phyloP scores from a whole-genome alignment of 495 filamentous ascomycete species.

The Sordaria brevicollis region DNA sequence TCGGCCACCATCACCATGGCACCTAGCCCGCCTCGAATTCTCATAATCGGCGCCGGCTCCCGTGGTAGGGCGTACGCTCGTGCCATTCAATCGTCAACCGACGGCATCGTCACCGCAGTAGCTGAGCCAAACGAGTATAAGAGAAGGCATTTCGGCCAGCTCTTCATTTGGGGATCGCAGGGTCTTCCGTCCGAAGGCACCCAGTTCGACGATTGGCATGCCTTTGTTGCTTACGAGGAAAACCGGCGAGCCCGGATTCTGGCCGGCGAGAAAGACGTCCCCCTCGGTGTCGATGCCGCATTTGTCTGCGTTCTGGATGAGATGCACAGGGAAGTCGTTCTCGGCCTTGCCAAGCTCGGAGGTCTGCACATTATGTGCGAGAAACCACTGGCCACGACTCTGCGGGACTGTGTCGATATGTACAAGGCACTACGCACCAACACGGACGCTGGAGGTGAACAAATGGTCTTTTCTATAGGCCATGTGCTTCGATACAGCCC shows the following conservation, averaged over 20 bases:
- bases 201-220: constrained; percentile 65
- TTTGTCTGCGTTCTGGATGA: constrained; percentile 88
- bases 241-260: constrained; percentile 37
- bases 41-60: constrained; percentile 83
- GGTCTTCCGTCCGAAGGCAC: constrained; percentile 32
- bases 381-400: constrained; percentile 76
- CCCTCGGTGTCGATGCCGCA: constrained; percentile 60
- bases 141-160: constrained; percentile 52
- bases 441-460: constrained; percentile 14
- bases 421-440: constrained; percentile 41
- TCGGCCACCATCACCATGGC: constrained; percentile 15
- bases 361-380: constrained; percentile 82
- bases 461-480: constrained; percentile 70
- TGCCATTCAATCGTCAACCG: constrained; percentile 48
- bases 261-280: constrained; percentile 28
- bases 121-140: constrained; percentile 77
- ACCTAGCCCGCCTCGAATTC: constrained; percentile 44
- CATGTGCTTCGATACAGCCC: constrained; percentile 77
- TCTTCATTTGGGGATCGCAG: constrained; percentile 53
- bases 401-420: constrained; percentile 66
- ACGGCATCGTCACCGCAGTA: constrained; percentile 60
- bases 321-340: constrained; percentile 70
- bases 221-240: constrained; percentile 57
- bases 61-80: constrained; percentile 68
- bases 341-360: constrained; percentile 53